Conservation (phyloP, 2,329 filamentous ascomycete species). For the Graphilbum ipis-grandicollis region DNA sequence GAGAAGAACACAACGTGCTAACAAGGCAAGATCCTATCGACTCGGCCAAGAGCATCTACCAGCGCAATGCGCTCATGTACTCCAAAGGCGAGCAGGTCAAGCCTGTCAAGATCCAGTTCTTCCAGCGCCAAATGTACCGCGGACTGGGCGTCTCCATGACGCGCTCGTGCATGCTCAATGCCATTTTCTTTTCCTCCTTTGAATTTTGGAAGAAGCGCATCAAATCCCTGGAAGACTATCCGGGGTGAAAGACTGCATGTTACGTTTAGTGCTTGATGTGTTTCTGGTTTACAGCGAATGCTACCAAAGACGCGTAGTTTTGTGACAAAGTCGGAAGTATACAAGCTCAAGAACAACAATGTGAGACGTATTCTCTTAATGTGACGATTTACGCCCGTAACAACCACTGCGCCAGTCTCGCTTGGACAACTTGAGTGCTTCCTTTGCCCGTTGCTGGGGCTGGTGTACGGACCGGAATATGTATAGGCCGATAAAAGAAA, state of each 20-base stretch:
- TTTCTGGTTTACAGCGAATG: too few species aligned
- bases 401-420: too few species aligned
- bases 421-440: too few species aligned
- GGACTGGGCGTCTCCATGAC: slow-evolving; percentile 71
- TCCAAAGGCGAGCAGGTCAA: slow-evolving; percentile 46
- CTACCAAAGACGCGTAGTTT: too few species aligned
- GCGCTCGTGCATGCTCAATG: slow-evolving; percentile 67
- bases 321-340: too few species aligned
- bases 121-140: slow-evolving; percentile 63
- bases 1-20: too few species aligned
- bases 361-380: too few species aligned
- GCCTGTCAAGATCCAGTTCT: slow-evolving; percentile 60
- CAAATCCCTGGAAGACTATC: slow-evolving; percentile 32
- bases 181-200: slow-evolving; percentile 80
- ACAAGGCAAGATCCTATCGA: slow-evolving; percentile 57
- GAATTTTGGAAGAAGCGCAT: slow-evolving; percentile 63
- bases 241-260: background rate
- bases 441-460: too few species aligned
- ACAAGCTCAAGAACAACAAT: too few species aligned
- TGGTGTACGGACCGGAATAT: too few species aligned
- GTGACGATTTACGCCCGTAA: too few species aligned
- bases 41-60: slow-evolving; percentile 72
- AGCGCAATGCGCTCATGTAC: slow-evolving; percentile 60
- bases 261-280: background rate
- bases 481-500: too few species aligned